Evolutionary conservation across 139 green algal species (phyloP), one percentile per base, ranked within the genome.

Genomic region (Pleodorina starrii): DNA sequence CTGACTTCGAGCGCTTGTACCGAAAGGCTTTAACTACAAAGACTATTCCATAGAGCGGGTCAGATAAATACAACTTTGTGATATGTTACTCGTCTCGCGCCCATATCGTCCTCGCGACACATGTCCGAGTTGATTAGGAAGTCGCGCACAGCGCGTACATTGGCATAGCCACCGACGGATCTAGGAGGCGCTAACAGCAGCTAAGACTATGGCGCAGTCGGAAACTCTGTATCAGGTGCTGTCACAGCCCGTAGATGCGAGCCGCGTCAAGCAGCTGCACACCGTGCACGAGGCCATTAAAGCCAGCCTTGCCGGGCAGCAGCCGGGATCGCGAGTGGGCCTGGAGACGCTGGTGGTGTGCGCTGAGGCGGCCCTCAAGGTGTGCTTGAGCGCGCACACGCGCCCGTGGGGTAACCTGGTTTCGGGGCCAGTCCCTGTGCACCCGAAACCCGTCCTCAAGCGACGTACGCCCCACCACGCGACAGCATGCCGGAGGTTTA

Each of bases 301-400:
- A 11, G 54, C 85, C 76, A 90, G 57, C 43, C 73, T 84, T 2
- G 25, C 54, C 6, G 46, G 73, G 2, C 73, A 85, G 71, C 71
- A 84, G 54, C 51, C 85, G 5, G 66, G 72, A 36, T 38, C 42
- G 1, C 87, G 89, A 4, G 81, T 86, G 21, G 91, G 91, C 17
- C 86, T 94, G 36, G 89, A 92, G 42, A 84, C 84, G 25, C 81
- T 94, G 27, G 89, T 94, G 23, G 36, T 89, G 5, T 94, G 91
- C 69, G 89, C 91, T 17, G 91, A 94, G 54, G 81, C 88, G 5
- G 91, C 91, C 2, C 59, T 94, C 6, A 86, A 92, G 89, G 91
- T 92, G 80, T 11, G 46, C 42, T 48, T 57, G 21, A 66, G 5
- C n/a, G n/a, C n/a, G n/a, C n/a, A n/a, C n/a, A n/a, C n/a, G n/a